Evolutionary conservation across 164 flowering plant species (phyloP), one percentile per base, ranked within the genome.

Genomic region (Akebia trifoliata): DNA sequence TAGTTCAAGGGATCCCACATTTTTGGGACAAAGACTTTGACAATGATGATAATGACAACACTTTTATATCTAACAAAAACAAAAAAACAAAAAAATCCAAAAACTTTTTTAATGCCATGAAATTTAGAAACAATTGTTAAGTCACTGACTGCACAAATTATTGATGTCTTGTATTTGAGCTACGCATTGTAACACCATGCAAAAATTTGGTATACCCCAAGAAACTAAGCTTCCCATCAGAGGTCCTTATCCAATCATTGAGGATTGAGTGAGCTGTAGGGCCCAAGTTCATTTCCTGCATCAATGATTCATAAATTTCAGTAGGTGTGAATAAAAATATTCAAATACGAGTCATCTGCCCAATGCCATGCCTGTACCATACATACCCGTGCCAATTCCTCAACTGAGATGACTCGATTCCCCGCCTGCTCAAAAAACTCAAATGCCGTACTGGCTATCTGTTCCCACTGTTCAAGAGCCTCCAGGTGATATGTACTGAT

Each of bases 401-500:
- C 85, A 4, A 86, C 81, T 0, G 95, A 79, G 32, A 76, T 82
- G 44, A 71, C 71, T 21, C 80, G 76, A 67, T 90, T 90, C 43
- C 96, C 97, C 53, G 87, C 95, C 66, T 64, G 69, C 63, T 94
- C 97, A 53, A 94, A 94, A 68, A 72, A 58, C 64, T 81, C 81
- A 42, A 83, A 94, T 18, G 91, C 96, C 5, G 71, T 60, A 14
- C 52, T 73, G 8, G 93, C 89, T 51, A 90, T 82, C 35, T 70
- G 69, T 40, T 88, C 97, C 99, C 99, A 90, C 7, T 65, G 74
- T 54, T 86, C 90, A 68, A 79, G 83, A 56, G 95, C 96, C 70
- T 90, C 99, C 9, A 87, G 79, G 69, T 90, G 97, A 75, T 83
- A 74, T n/a, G 71, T 26, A 69, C 95, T 90, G 67, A 86, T 85